Evolutionary conservation across 306 rosid genomes (phyloP), one percentile per base, ranked within the genome.

Genomic region (Casuarina equisetifolia): DNA sequence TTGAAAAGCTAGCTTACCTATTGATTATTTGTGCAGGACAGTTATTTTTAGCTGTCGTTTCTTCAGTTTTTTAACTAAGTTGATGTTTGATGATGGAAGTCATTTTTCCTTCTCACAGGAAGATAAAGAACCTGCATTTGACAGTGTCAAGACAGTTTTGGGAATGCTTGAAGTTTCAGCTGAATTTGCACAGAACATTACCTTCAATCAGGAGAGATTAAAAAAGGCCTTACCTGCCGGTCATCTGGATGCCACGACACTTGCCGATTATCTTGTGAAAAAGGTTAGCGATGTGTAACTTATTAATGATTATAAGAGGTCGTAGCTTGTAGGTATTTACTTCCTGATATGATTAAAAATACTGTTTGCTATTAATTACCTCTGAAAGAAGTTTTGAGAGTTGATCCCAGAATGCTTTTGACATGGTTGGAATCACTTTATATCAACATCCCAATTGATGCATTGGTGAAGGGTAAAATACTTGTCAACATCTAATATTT

Each of bases 81-180:
- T 64, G 43, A 5, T 58, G 55, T 45, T 75, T 66, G 55, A 62
- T 77, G 75, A n/a, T 32, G 8, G 55, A 45, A n/a, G 39, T 38
- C 36, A 69, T 76, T 35, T 73, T 35, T 70, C 64, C 73, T 76
- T 81, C 80, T 63, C 73, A 69, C 83, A 95, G 99, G 99, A 95
- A 80, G 99, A 95, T 72, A 95, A 95, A 84, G 99, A 95, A 75
- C 99, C 99, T 45, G 92, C 82, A 74, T 95, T 95, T 78, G 99
- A 95, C 86, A 92, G 97, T 3, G 97, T 92, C 38, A 95, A 86
- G 88, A 88, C 99, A 52, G 90, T 95, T 69, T 72, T 88, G 91
- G 97, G 99, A 52, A 95, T 95, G 99, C 97, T 95, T 77, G 99
- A 95, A 83, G 94, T 95, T 72, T 92, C 99, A 3, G 88, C 99